A percentile compares a stretch with the other conserved stretches of the same genome.
phyloP scores from a whole-genome alignment of 768 basidiomycete species.

The Pulveroboletus sp. region DNA sequence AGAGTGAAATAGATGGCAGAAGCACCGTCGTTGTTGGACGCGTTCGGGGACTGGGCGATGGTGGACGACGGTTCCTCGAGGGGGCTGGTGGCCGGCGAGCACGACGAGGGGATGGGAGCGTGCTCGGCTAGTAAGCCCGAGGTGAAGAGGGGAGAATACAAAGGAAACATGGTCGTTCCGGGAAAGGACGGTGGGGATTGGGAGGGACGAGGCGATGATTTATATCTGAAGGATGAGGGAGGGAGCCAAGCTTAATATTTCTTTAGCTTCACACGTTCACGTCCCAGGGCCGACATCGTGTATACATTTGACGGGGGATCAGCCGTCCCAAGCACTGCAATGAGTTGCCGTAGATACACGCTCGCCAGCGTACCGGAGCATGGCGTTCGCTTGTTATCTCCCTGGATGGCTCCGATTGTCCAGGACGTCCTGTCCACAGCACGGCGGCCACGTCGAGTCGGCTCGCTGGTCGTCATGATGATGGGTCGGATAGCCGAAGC shows the following conservation, averaged over 20 bases:
- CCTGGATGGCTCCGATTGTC: no score
- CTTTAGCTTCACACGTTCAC: conserved; percentile 11
- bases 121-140: conserved; percentile 48
- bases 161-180: conserved; percentile 10
- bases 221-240: conserved; percentile 1
- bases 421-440: no score
- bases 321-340: conserved; percentile 10
- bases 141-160: conserved; percentile 63
- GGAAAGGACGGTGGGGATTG: not conserved
- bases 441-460: no score
- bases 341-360: conserved; percentile 16
- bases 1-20: conserved; percentile 48
- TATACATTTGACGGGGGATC: not conserved
- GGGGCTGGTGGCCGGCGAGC: no score
- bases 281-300: conserved; percentile 11
- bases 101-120: not conserved
- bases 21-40: conserved; percentile 19
- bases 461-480: no score
- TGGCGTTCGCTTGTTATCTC: no score
- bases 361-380: no score
- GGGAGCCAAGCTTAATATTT: not conserved
- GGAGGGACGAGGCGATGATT: not conserved
- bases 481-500: no score
- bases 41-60: not conserved
- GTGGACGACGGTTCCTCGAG: not conserved